Conservation (phyloP, 768 basidiomycete genomes). For the Suillus placidus region DNA sequence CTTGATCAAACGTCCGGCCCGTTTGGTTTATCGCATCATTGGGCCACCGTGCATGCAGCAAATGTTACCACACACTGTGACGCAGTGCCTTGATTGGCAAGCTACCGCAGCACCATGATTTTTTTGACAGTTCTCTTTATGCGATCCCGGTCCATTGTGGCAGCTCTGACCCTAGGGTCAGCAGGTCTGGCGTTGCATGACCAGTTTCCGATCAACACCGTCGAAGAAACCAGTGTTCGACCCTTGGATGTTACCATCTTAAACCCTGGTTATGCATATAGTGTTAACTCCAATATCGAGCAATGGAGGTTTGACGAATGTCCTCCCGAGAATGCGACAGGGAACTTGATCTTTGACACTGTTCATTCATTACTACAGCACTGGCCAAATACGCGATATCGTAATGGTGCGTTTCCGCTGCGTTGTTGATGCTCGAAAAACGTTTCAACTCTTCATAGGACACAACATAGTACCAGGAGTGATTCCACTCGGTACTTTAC, state of each 20-base stretch:
- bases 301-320: slow-evolving; percentile 24
- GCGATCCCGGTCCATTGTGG: not conserved
- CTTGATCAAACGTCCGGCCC: too few relatives aligned
- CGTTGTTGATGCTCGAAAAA: not conserved
- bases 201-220: not conserved
- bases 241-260: not conserved
- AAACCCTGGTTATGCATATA: not conserved
- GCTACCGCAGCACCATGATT: not conserved
- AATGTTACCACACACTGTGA: not conserved
- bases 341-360: slow-evolving; percentile 38
- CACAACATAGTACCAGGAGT: slow-evolving; percentile 37
- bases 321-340: slow-evolving; percentile 31
- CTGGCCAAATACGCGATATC: slow-evolving; percentile 41
- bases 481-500: slow-evolving; percentile 38
- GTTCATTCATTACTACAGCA: slow-evolving; percentile 38
- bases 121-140: not conserved
- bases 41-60: not conserved
- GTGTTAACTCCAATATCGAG: not conserved
- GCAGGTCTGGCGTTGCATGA: not conserved
- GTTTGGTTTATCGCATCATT: not conserved
- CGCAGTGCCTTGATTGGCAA: not conserved
- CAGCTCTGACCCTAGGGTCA: not conserved
- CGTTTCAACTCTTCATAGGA: slow-evolving; percentile 15
- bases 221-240: not conserved
- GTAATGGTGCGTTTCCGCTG: slow-evolving; percentile 28